phyloP scores from a whole-genome alignment of 2,329 filamentous ascomycete genomes.

The Epichloe festucae region DNA sequence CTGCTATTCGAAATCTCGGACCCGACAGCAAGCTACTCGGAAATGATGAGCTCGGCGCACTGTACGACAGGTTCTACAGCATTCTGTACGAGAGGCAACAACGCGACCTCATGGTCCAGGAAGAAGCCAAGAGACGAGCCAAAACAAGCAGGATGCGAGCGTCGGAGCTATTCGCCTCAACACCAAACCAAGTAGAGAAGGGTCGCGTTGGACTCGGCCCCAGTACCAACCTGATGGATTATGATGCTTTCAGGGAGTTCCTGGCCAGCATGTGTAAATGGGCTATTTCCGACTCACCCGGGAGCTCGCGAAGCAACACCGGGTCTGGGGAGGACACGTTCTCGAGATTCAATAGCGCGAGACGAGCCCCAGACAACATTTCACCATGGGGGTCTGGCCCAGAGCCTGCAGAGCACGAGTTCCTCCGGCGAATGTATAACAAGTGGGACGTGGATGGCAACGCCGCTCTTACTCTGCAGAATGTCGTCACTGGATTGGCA shows the following conservation, averaged over 20 bases:
- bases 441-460: conserved; percentile 75
- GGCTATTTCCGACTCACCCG: conserved; percentile 80
- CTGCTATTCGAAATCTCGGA: conserved; percentile 87
- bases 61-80: conserved; percentile 91
- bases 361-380: conserved; percentile 29
- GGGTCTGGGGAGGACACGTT: conserved; percentile 39
- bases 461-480: conserved; percentile 71
- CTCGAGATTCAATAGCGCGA: conserved; percentile 47
- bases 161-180: conserved; percentile 23
- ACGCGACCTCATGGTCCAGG: conserved; percentile 61
- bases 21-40: conserved; percentile 88
- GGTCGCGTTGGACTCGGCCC: conserved; percentile 79
- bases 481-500: conserved; percentile 83
- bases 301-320: conserved; percentile 36
- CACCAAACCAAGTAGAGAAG: conserved; percentile 52
- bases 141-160: conserved; percentile 41
- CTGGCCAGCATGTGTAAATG: conserved; percentile 80
- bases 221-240: conserved; percentile 91
- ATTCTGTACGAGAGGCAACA: conserved; percentile 87
- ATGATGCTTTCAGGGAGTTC: conserved; percentile 90
- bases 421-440: conserved; percentile 74
- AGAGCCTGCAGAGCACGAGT: conserved; percentile 83
- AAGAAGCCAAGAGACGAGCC: conserved; percentile 55
- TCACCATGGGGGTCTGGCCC: conserved; percentile 45
- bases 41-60: conserved; percentile 70